These are phyloP conservation scores for Niveomyces coronatus DNA, from an alignment of 2,329 filamentous ascomycete genomes.

Conservation along the genomic window DNA sequence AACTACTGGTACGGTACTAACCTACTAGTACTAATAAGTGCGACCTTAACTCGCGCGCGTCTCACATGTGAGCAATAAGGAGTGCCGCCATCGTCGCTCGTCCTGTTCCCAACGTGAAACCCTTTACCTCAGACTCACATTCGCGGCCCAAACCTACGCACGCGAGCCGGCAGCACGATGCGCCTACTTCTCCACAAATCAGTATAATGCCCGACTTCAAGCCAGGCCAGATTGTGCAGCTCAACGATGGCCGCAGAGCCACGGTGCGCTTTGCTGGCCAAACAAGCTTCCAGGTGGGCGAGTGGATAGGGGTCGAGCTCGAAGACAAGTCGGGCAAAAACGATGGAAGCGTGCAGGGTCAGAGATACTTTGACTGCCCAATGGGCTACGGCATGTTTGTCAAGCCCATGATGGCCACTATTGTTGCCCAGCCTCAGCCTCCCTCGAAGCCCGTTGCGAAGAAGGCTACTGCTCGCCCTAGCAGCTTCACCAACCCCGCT, in stretches of 20 bases:
- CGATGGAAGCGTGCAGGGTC: slow-evolving; percentile 80
- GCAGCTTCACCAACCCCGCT: slow-evolving; percentile 38
- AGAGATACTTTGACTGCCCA: slow-evolving; percentile 79
- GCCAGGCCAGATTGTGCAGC: slow-evolving; percentile 65
- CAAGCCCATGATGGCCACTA: slow-evolving; percentile 56
- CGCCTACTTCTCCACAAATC: slow-evolving; percentile 16
- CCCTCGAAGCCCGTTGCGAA: slow-evolving; percentile 29
- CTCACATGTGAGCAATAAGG: too few relatives aligned
- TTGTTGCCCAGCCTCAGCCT: slow-evolving; percentile 39
- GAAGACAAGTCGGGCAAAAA: slow-evolving; percentile 80
- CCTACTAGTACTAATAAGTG: too few relatives aligned
- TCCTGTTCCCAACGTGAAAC: too few relatives aligned
- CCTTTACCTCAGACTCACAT: slow-evolving; percentile 5
- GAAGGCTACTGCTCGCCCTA: slow-evolving; percentile 35
- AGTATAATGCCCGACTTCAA: slow-evolving; percentile 46
- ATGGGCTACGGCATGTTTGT: slow-evolving; percentile 78
- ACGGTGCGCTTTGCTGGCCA: slow-evolving; percentile 72
- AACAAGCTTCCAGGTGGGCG: slow-evolving; percentile 69
- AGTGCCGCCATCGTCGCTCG: too few relatives aligned
- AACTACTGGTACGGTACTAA: too few relatives aligned
- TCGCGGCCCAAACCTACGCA: background rate
- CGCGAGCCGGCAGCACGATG: slow-evolving; percentile 21
- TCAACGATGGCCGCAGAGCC: slow-evolving; percentile 67
- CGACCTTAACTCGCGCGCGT: too few relatives aligned
- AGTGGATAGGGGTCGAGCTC: slow-evolving; percentile 86